Base-by-base conservation (phyloP, 495 filamentous ascomycete species). In the Daldinia vernicosa region DNA sequence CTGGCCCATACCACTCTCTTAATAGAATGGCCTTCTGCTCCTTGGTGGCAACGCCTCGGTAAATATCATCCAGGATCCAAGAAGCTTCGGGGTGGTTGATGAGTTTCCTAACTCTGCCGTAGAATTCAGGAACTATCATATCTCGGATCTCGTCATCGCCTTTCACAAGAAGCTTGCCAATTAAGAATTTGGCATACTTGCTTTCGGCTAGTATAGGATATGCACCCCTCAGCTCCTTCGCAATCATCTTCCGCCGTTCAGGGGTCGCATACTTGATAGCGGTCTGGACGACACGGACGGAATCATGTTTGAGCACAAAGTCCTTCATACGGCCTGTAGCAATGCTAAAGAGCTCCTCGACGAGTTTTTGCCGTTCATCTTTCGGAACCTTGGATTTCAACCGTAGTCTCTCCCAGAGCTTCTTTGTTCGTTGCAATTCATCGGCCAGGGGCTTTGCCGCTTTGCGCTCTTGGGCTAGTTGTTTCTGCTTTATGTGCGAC, bases 271-370 rank as follows among this genome's bases (percentile, higher is more conserved):
- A 98, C 80, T 98, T 99, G 79, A 99, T 85, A 30, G 94, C 95
- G 7, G 93, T 97, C 83, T 99, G 96, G 30, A 99, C 89, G 51
- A 97, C 92, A 58, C 96, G 87, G 26, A 97, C 95, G 9, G 94
- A 92, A 75, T 99, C 96, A 79, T 99, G 96, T 84, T 98, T 99
- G 83, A 99, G 91, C 26, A 97, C 95, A 67, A 97, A 97, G 54
- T 98, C 96, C 76, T 93, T 93, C 72, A 98, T 90, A 17, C 90
- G 86, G 22, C 93, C 94, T 6, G 91, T 96, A 74, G 97, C 91
- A 71, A 98, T 94, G 55, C 89, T 87, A 78, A 94, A 97, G 6
- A 98, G 85, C 83, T 98, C 94, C 24, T 87, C 87, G 33, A 98
- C 90, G 19, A 98, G 86, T 77, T 89, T 86, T 78, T 95, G 92